Evolutionary conservation across 805 yeast species (phyloP), one percentile per base, ranked within the genome.

Genomic region (Diddensiella santjacobensis): DNA sequence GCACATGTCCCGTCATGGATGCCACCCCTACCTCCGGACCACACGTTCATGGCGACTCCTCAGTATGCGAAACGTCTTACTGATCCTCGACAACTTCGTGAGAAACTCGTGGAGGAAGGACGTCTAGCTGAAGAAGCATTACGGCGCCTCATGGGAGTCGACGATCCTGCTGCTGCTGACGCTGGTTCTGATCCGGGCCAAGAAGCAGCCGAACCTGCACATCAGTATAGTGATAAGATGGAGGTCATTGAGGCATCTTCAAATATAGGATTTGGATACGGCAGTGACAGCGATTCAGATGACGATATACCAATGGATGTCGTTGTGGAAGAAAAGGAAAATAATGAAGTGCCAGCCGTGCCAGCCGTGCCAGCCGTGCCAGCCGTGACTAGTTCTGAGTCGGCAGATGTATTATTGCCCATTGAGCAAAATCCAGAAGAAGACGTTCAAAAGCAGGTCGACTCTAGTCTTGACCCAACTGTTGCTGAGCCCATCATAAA

Each of bases 11-110:
- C 95, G 0, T 61, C 69, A 3, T 89, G 89, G 82, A 69, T 91
- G 57, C 99, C 99, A 0, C 80, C 80, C 10, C 72, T 91, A 23
- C 99, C 99, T 1, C 96, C 98, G 0, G 96, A 88, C 59, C 95
- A 90, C 65, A 91, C 98, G 0, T 91, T 84, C 63, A 81, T 79
- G 64, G 77, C 81, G 48, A 85, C 96, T 0, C 84, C 96, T 0
- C 74, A 75, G 53, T 89, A 71, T 62, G 74, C 81, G 48, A 71
- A 78, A 20, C 72, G 82, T 18, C 67, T 81, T 13, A 77, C 81
- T 1, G 91, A 87, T 59, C 87, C 90, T 51, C 79, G 83, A 54
- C 71, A 77, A 49, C 73, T 91, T 47, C 73, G 91, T 53, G 78
- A 84, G 47, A 78, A 78, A 57, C 71, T 90, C 44, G 90, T 87